phyloP scores from a whole-genome alignment of 805 yeast species.

The Lipomyces spencermartinsiae region DNA sequence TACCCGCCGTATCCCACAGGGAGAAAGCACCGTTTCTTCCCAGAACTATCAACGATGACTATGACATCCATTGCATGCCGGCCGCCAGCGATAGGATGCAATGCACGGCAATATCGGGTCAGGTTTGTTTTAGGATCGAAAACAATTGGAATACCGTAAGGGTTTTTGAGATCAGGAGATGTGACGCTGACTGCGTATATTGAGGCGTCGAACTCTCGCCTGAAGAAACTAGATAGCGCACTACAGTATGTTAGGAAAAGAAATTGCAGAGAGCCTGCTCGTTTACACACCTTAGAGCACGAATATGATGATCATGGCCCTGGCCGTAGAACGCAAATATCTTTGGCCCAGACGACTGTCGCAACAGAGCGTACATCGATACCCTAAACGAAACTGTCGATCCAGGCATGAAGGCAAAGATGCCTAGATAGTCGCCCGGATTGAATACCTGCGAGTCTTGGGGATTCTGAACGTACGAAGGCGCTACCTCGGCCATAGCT shows the following conservation, averaged over 20 bases:
- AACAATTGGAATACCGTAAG: constrained; percentile 21
- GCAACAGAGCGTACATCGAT: neutral
- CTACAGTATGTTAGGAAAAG: constrained; percentile 1
- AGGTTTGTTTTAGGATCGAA: constrained; percentile 27
- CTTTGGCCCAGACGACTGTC: constrained; percentile 21
- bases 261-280: neutral
- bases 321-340: constrained; percentile 23
- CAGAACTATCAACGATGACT: constrained; percentile 24
- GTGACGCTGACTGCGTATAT: constrained; percentile 26
- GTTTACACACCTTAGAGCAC: constrained; percentile 15
- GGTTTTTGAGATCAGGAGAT: constrained; percentile 22
- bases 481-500: constrained; percentile 5
- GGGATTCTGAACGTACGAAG: constrained; percentile 8
- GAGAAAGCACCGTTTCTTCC: constrained; percentile 25
- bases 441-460: constrained; percentile 7
- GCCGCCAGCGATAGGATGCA: constrained; percentile 38
- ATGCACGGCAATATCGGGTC: constrained; percentile 33
- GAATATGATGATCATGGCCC: constrained; percentile 14
- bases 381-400: constrained; percentile 18
- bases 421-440: constrained; percentile 17
- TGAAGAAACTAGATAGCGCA: constrained; percentile 4
- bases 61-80: constrained; percentile 31
- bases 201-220: constrained; percentile 19
- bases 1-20: constrained; percentile 34
- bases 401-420: constrained; percentile 15